Percentiles rank a stretch among this genome's conserved stretches.
phyloP scores from a whole-genome alignment of 352 stramenopile species.

The Thalassiosira exigua region DNA sequence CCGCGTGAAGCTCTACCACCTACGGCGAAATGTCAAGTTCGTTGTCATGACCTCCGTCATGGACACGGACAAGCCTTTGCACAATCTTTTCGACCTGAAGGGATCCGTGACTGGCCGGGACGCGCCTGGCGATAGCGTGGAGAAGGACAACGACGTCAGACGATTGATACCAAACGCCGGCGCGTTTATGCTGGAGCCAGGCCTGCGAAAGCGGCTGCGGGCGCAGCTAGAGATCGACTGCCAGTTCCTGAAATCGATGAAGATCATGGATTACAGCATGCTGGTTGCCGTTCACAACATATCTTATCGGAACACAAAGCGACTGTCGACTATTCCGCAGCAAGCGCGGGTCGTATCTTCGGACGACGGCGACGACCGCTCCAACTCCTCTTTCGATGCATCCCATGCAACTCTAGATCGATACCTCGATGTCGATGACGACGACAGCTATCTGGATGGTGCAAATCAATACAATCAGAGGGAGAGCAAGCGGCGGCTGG shows the following conservation, averaged over 20 bases:
- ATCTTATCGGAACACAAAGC: too few relatives aligned
- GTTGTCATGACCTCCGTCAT: slow-evolving; percentile 97
- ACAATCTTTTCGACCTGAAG: slow-evolving; percentile 91
- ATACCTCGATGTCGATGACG: too few relatives aligned
- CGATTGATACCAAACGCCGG: slow-evolving; percentile 78
- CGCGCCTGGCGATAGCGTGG: slow-evolving; percentile 75
- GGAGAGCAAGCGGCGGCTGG: too few relatives aligned
- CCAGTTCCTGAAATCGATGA: slow-evolving; percentile 92
- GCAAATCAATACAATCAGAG: too few relatives aligned
- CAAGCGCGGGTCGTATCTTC: too few relatives aligned
- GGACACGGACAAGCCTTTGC: slow-evolving; percentile 91
- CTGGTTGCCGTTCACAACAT: slow-evolving; percentile 93
- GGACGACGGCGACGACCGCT: too few relatives aligned
- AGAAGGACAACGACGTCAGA: slow-evolving; percentile 85
- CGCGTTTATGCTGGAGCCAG: slow-evolving; percentile 69
- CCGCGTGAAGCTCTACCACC: slow-evolving; percentile 96
- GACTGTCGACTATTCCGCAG: too few relatives aligned
- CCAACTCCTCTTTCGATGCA: too few relatives aligned
- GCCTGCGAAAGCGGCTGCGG: slow-evolving; percentile 60
- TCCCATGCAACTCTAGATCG: too few relatives aligned
- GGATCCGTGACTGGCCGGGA: slow-evolving; percentile 86
- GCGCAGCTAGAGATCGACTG: slow-evolving; percentile 90
- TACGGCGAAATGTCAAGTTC: slow-evolving; percentile 91
- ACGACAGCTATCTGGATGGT: too few relatives aligned
- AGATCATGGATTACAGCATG: slow-evolving; percentile 97